Evolutionary conservation across 2,329 filamentous ascomycete genomes (phyloP).

Genomic region (Macroventuria anomochaeta): DNA sequence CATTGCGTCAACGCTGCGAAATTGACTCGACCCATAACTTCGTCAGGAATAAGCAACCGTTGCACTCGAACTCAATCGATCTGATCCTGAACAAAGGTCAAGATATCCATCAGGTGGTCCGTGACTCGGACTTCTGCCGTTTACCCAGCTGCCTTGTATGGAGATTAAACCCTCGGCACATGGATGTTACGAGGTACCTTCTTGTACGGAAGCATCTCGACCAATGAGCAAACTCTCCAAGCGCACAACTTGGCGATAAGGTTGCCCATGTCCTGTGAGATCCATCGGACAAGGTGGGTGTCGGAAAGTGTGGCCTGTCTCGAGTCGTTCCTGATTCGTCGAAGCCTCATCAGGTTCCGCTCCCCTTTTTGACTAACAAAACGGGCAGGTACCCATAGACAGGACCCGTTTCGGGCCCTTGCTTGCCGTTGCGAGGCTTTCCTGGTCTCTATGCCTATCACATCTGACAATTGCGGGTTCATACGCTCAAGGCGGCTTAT

Average conservation of each 20-base stretch:
- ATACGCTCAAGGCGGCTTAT: conserved; percentile 9
- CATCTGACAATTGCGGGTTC: conserved; percentile 9
- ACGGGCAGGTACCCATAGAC: conserved; percentile 12
- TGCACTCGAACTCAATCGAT: conserved; percentile 10
- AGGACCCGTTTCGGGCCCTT: conserved; percentile 16
- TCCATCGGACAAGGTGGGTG: not conserved
- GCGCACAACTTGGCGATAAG: not conserved
- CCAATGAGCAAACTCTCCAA: not conserved
- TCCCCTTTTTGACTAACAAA: conserved; percentile 8
- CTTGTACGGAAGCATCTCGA: not conserved
- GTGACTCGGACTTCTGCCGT: conserved; percentile 11
- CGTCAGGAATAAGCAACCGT: conserved; percentile 2
- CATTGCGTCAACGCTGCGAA: not conserved
- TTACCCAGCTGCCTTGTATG: conserved; percentile 12
- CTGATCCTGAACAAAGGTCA: not conserved
- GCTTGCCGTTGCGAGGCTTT: conserved; percentile 8
- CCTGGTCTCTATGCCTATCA: conserved; percentile 13
- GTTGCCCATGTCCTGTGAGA: not conserved
- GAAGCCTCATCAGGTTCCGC: not conserved
- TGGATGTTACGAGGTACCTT: not conserved
- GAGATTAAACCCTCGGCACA: conserved; percentile 9
- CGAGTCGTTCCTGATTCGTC: conserved; percentile 12
- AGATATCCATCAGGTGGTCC: conserved; percentile 3
- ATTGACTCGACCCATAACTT: not conserved
- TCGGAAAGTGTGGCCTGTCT: conserved; percentile 15